These are phyloP conservation scores for Bromus sterilis DNA, from an alignment of 176 grass and related monocot genomes.

Conservation along the genomic window DNA sequence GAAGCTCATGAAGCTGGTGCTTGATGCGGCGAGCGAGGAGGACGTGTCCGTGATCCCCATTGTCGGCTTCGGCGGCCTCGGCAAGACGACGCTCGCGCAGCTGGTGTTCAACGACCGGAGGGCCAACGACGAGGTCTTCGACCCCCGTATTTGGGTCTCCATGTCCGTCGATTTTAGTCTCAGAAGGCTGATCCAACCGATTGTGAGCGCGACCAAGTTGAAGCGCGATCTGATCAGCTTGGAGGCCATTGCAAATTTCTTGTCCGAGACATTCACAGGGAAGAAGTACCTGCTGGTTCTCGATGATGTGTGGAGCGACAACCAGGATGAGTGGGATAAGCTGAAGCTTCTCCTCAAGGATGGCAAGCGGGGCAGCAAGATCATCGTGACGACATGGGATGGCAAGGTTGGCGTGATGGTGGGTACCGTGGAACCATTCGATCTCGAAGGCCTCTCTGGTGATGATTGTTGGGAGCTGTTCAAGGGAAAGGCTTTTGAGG, in stretches of 20 bases:
- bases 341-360: conserved; percentile 35
- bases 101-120: conserved; percentile 48
- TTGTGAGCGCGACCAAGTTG: conserved; percentile 32
- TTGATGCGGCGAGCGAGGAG: conserved; percentile 37
- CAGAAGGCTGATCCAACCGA: conserved; percentile 19
- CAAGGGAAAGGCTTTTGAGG: conserved; percentile 45
- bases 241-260: conserved; percentile 22
- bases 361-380: conserved; percentile 58
- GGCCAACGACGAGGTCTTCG: conserved; percentile 44
- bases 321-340: conserved; percentile 42
- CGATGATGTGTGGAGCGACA: conserved; percentile 53
- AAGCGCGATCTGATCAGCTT: conserved; percentile 29
- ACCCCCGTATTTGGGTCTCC: conserved; percentile 47
- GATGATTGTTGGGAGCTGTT: conserved; percentile 59
- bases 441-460: conserved; percentile 27
- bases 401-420: conserved; percentile 35
- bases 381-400: conserved; percentile 61
- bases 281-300: conserved; percentile 62
- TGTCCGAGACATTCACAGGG: conserved; percentile 27
- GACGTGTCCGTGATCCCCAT: conserved; percentile 58
- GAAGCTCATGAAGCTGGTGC: conserved; percentile 46
- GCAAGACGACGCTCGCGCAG: conserved; percentile 65
- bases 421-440: conserved; percentile 17
- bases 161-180: conserved; percentile 41
- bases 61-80: conserved; percentile 43